Evolutionary conservation across 148 eudicot species (phyloP).

Genomic region (Amaranthus cruentus): DNA sequence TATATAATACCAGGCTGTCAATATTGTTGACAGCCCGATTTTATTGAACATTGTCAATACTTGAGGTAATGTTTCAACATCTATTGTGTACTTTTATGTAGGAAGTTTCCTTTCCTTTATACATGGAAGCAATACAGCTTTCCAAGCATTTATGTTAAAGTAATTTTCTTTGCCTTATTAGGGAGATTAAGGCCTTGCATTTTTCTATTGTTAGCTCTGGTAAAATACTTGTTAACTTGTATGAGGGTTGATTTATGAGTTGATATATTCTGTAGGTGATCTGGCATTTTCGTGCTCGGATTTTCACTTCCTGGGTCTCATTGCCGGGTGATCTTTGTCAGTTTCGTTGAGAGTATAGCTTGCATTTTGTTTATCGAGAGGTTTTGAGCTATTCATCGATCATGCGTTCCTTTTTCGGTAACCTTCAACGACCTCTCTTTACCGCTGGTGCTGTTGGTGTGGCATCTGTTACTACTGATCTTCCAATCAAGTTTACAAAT

Average conservation of each 20-base stretch:
- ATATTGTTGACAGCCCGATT: constrained; percentile 44
- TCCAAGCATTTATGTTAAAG: constrained; percentile 1
- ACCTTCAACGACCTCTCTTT: constrained; percentile 65
- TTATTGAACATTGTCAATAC: constrained; percentile 14
- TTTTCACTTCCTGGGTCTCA: constrained; percentile 9
- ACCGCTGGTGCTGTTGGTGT: constrained; percentile 82
- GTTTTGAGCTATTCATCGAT: constrained; percentile 25
- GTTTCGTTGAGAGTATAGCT: constrained; percentile 9
- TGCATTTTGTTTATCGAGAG: constrained; percentile 32
- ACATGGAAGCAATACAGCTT: neutral
- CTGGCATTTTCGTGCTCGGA: constrained; percentile 3
- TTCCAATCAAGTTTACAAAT: constrained; percentile 49
- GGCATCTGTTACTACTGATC: constrained; percentile 77
- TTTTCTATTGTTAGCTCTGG: neutral
- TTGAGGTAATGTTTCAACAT: constrained; percentile 15
- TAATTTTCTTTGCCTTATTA: neutral
- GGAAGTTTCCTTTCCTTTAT: constrained; percentile 6
- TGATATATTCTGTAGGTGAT: constrained; percentile 34
- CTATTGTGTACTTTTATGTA: constrained; percentile 13
- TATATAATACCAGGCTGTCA: constrained; percentile 47
- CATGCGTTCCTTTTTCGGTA: constrained; percentile 71
- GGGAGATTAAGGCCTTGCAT: too few relatives aligned
- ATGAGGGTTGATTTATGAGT: neutral
- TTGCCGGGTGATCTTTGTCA: constrained; percentile 11
- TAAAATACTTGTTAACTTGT: neutral